A percentile compares a stretch with the other conserved stretches of the same genome.
phyloP scores from a whole-genome alignment of 2,329 filamentous ascomycete species.

The Aspergillus pseudoterreus region DNA sequence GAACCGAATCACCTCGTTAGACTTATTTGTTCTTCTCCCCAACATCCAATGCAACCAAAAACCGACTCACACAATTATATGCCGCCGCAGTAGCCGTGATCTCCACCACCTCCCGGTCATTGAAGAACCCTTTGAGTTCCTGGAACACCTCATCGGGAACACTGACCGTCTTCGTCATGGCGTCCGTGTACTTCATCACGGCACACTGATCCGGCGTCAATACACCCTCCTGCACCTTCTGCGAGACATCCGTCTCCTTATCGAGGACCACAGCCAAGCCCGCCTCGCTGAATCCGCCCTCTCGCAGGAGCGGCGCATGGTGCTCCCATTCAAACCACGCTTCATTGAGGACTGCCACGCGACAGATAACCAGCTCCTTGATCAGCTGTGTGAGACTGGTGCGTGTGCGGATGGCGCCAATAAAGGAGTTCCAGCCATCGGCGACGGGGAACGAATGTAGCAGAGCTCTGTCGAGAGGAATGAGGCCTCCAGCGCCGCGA shows the following conservation, averaged over 20 bases:
- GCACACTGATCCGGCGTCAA: constrained; percentile 63
- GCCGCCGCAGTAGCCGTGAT: constrained; percentile 73
- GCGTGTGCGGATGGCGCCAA: constrained; percentile 53
- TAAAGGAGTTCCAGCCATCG: constrained; percentile 58
- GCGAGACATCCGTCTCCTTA: constrained; percentile 24
- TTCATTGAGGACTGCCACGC: constrained; percentile 73
- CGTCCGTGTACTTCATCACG: constrained; percentile 71
- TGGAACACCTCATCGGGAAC: constrained; percentile 68
- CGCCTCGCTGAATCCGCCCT: constrained; percentile 52
- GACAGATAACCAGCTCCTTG: constrained; percentile 75
- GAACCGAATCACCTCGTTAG: neutral
- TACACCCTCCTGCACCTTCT: constrained; percentile 22
- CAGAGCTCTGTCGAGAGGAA: constrained; percentile 52
- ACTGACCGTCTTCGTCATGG: constrained; percentile 72
- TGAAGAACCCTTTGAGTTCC: constrained; percentile 58
- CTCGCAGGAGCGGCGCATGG: constrained; percentile 69
- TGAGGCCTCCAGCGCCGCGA: constrained; percentile 47
- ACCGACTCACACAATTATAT: constrained; percentile 83
- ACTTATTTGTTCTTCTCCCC: constrained; percentile 37
- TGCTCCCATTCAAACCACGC: constrained; percentile 85
- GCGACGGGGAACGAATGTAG: constrained; percentile 54
- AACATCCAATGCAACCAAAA: constrained; percentile 75
- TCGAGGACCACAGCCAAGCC: constrained; percentile 35
- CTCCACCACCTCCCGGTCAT: constrained; percentile 72
- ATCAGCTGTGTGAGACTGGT: constrained; percentile 51